Percentiles rank a stretch among this genome's conserved stretches.
Evolutionary conservation across 306 rosid genomes (phyloP).

Genomic region (Oxytropis ochrocephala): DNA sequence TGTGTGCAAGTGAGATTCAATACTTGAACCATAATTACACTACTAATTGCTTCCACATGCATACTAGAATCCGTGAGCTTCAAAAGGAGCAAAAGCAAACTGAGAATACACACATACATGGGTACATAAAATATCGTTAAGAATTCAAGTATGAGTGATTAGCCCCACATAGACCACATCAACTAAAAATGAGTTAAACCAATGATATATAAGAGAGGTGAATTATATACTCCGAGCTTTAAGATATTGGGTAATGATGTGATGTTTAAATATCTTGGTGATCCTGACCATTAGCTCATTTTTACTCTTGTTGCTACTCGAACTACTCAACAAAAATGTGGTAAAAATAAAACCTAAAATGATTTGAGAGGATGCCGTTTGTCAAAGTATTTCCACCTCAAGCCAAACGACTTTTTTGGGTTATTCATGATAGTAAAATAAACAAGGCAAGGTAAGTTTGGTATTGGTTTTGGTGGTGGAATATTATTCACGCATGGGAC

Average conservation of each 20-base stretch:
- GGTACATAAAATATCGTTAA: no score
- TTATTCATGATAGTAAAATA: constrained; percentile 16
- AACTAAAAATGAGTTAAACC: background rate
- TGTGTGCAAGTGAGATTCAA: constrained; percentile 13
- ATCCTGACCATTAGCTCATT: no score
- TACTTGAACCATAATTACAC: constrained; percentile 33
- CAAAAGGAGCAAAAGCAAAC: constrained; percentile 26
- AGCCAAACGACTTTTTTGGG: constrained; percentile 22
- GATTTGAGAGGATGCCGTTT: constrained; percentile 17
- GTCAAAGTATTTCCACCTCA: constrained; percentile 28
- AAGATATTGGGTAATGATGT: no score
- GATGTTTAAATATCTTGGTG: no score
- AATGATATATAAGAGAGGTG: no score
- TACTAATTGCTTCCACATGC: constrained; percentile 57
- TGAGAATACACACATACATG: background rate
- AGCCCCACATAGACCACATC: no score
- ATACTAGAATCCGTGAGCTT: constrained; percentile 33
- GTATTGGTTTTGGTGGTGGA: background rate
- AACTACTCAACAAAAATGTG: background rate
- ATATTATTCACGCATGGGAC: constrained; percentile 8
- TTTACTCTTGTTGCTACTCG: no score
- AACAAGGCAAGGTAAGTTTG: constrained; percentile 14
- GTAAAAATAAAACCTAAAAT: background rate
- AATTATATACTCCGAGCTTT: no score
- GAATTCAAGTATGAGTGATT: no score